Base-by-base conservation (phyloP, 768 basidiomycete genomes). In the Goffeauzyma gilvescens region DNA sequence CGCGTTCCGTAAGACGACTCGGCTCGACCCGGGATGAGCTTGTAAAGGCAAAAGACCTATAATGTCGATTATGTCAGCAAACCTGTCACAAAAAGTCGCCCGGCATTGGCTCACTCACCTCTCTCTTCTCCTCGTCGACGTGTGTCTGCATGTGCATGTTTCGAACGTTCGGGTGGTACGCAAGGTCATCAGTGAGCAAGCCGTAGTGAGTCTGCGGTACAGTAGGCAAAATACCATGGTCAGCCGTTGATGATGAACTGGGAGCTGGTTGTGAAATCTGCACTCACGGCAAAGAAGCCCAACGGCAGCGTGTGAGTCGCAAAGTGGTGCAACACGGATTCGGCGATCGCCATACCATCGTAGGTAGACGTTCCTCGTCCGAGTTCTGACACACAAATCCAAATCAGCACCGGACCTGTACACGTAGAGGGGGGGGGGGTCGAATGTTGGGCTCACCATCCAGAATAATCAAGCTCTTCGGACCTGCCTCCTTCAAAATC, bases 331-430 rank as follows among this genome's bases (percentile, higher is more conserved):
- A 96, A 64, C 12, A 96, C 93, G 8, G 90, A 83, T 42, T 80
- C 82, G 33, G 93, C 90, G 51, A 96, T 95, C 6, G 87, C 86
- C 84, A 95, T 86, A n/a, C 90, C 93, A 62, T 98, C 93, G 76
- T 85, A 64, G 18, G 93, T 96, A 0, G 87, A 90, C 1, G 93
- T 96, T 21, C 93, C 93, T 65, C 90, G 69, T 15, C 89, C 87
- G 41, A 93, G 74, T 67, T 95, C 87, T 89, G 49, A n/a, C 24
- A 34, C 17, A 20, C n/a, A n/a, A n/a, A n/a, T n/a, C n/a, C n/a
- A n/a, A n/a, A n/a, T n/a, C n/a, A 25, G n/a, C 37, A 9, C 12
- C 37, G 5, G 28, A 17, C 38, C 17, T 45, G 44, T 32, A 37
- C 18, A 38, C 41, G 33, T 8, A 39, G 33, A n/a, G 36, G 24